Base-by-base conservation (phyloP, 805 yeast species). In the Cyberlindnera maritima region DNA sequence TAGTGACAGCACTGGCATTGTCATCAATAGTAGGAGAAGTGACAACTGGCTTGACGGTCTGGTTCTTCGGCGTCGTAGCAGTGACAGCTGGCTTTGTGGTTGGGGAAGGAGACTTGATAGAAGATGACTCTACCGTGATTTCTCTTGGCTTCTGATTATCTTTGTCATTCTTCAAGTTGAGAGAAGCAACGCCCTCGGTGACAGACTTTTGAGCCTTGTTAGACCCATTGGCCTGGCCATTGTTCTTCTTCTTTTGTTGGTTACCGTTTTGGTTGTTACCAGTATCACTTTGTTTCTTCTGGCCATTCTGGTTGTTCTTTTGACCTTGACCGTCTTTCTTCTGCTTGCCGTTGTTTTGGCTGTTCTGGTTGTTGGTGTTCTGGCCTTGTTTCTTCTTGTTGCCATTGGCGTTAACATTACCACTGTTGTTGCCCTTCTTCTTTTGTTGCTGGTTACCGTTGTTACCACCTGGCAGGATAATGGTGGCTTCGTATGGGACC, bases 401-500 rank as follows among this genome's bases (percentile, higher is more conserved):
- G 23, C 39, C 39, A 41, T 44, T 48, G 25, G 28, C 28, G 39
- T 41, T 44, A 32, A 29, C 39, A 25, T 40, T 44, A n/a, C 18
- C 31, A 20, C 39, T 45, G 33, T 36, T 46, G 28, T 37, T 39
- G 11, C 37, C 40, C 20, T 39, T 43, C 15, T 38, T 46, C 39
- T 45, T 34, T 17, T 25, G 28, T n/a, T 45, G 45, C 32, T 50
- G 50, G 13, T 46, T 46, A 20, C 42, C 47, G 25, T 33, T 40
- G 13, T 47, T 31, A 14, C 39, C 40, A 7, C 55, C 29, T 21
- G 62, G 41, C 17, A 76, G 68, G 18, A 74, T 75, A 42, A 77
- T 76, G 21, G 75, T 67, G 14, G 80, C 86, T 50, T 79, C 74
- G 58, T 74, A 77, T 15, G 88, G 88, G 31, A 81, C 73, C 88